Evolutionary conservation across 257 asterid species (phyloP).

Genomic region (Nicotiana tomentosiformis): DNA sequence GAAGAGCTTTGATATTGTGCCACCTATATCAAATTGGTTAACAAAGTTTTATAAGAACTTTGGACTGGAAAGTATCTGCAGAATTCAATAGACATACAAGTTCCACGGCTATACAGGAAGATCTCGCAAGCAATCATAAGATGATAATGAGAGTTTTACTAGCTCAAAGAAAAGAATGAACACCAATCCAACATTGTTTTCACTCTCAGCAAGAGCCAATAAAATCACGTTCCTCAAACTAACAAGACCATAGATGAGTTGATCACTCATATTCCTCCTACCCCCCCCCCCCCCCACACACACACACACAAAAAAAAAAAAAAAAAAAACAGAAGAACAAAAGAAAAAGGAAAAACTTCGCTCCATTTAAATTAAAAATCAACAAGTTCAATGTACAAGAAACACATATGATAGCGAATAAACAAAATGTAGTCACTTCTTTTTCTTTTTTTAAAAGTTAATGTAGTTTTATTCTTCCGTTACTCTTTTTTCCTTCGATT

Average conservation of each 20-base stretch:
- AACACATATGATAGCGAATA: background rate
- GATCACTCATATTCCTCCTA: background rate
- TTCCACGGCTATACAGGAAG: background rate
- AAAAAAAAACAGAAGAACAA: background rate
- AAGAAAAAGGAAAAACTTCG: background rate
- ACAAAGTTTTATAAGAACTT: background rate
- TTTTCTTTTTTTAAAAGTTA: background rate
- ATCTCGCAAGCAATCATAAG: background rate
- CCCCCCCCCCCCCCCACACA: too few relatives aligned
- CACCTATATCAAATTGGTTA: too few relatives aligned
- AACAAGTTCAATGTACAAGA: background rate
- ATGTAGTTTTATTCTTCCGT: background rate
- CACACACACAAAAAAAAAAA: too few relatives aligned
- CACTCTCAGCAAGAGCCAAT: too few relatives aligned
- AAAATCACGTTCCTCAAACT: background rate
- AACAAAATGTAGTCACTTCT: background rate
- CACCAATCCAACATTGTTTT: background rate
- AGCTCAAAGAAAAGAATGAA: background rate
- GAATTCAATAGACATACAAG: background rate
- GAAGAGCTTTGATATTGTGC: too few relatives aligned
- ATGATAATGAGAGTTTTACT: background rate
- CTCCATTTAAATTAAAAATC: background rate
- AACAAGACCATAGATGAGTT: background rate
- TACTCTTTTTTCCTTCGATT: background rate
- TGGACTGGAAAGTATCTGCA: background rate